Evolutionary conservation across 208 protist genomes (phyloP).

Genomic region (Trypanosoma mega): DNA sequence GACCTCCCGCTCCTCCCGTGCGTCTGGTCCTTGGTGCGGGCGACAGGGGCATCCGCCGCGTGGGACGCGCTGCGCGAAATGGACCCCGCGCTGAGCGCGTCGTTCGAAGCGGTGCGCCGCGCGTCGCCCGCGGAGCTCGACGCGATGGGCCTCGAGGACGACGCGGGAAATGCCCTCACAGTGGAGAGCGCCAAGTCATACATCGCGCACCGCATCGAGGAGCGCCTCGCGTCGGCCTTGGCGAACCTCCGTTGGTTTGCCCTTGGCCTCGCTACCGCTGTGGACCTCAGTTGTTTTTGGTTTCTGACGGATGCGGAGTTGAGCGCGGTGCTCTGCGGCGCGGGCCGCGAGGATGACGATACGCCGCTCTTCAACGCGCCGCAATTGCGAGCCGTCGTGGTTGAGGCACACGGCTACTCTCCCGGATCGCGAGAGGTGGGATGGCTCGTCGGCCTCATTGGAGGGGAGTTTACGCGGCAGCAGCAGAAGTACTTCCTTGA

Average conservation of each 20-base stretch:
- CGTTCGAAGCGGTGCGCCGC: constrained; percentile 39
- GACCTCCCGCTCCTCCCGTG: constrained; percentile 49
- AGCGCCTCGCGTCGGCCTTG: constrained; percentile 34
- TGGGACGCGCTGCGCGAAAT: constrained; percentile 43
- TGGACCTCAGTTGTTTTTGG: constrained; percentile 61
- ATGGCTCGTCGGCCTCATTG: constrained; percentile 73
- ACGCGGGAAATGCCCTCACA: constrained; percentile 37
- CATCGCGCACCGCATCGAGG: constrained; percentile 29
- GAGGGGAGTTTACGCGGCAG: constrained; percentile 50
- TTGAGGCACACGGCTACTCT: constrained; percentile 82
- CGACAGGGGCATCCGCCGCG: neutral
- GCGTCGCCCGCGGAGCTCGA: constrained; percentile 44
- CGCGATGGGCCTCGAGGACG: constrained; percentile 47
- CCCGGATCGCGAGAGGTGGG: constrained; percentile 54
- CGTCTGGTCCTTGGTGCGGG: constrained; percentile 50
- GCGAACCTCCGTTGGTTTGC: constrained; percentile 62
- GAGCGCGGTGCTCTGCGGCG: constrained; percentile 53
- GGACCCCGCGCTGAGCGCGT: constrained; percentile 49
- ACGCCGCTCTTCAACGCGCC: constrained; percentile 63
- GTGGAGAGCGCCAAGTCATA: constrained; percentile 31
- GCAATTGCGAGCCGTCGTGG: constrained; percentile 49
- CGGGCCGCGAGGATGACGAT: constrained; percentile 17
- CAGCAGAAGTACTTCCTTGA: constrained; percentile 85
- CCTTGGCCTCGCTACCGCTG: constrained; percentile 51
- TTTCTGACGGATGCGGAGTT: constrained; percentile 57